Percentiles rank a stretch among this genome's conserved stretches.
Evolutionary conservation across 2,329 filamentous ascomycete species (phyloP).

Genomic region (Rachicladosporium sp.): DNA sequence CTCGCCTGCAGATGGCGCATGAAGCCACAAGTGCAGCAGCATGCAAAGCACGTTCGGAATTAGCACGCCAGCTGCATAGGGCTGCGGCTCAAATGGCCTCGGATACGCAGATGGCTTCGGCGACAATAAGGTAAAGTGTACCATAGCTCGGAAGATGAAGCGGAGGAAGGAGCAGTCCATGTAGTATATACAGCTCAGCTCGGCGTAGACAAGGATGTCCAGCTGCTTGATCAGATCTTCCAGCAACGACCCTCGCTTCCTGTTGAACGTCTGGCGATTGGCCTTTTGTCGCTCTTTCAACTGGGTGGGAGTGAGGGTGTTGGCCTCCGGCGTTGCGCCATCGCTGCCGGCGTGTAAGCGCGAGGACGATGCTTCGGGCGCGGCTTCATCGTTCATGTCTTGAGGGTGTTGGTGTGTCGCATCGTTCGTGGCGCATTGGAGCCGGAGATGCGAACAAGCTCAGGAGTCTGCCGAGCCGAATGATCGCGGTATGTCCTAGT

Average conservation of each 20-base stretch:
- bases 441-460: neutral
- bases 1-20: slow-evolving; percentile 33
- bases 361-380: slow-evolving; percentile 14
- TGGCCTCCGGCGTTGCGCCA: slow-evolving; percentile 4
- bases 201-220: slow-evolving; percentile 48
- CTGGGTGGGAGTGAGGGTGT: slow-evolving; percentile 10
- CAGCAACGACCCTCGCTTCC: slow-evolving; percentile 36
- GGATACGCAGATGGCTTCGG: slow-evolving; percentile 43
- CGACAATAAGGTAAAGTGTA: slow-evolving; percentile 48
- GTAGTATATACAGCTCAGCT: slow-evolving; percentile 50
- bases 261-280: slow-evolving; percentile 24
- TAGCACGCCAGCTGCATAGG: slow-evolving; percentile 43
- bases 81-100: slow-evolving; percentile 35
- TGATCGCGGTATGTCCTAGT: no score
- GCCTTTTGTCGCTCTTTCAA: slow-evolving; percentile 16
- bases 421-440: slow-evolving; percentile 1
- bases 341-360: slow-evolving; percentile 6
- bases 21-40: slow-evolving; percentile 36
- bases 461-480: neutral
- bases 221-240: slow-evolving; percentile 45
- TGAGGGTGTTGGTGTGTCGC: slow-evolving; percentile 6
- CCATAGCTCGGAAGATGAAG: slow-evolving; percentile 41
- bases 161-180: slow-evolving; percentile 50
- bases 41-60: slow-evolving; percentile 44
- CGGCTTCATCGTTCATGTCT: slow-evolving; percentile 28